phyloP scores from a whole-genome alignment of 306 rosid genomes.

The Dalbergia cultrata region DNA sequence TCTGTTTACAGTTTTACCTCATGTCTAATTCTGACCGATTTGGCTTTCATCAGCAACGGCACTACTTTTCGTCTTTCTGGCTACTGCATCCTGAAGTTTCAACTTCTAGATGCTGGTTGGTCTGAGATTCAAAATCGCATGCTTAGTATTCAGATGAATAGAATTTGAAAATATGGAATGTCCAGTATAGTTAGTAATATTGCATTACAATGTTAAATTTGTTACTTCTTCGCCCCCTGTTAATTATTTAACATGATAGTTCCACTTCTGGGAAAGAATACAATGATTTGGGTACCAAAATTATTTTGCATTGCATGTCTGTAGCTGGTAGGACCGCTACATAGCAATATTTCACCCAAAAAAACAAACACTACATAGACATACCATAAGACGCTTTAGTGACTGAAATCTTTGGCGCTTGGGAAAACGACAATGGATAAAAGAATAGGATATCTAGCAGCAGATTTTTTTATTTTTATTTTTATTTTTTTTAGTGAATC shows the following conservation, averaged over 20 bases:
- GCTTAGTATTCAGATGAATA: background rate
- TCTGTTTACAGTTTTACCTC: background rate
- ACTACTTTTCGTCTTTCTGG: conserved; percentile 9
- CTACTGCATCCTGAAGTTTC: conserved; percentile 1
- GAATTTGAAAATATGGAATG: background rate
- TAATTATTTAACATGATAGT: conserved; percentile 5
- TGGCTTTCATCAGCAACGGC: conserved; percentile 51
- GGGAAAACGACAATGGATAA: background rate
- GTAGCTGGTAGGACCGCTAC: conserved; percentile 28
- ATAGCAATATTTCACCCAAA: background rate
- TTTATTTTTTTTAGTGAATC: too few species aligned
- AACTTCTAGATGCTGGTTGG: background rate
- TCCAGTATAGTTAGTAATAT: conserved; percentile 6
- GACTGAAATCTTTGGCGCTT: conserved; percentile 25
- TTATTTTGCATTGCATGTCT: conserved; percentile 13
- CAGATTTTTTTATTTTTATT: too few species aligned
- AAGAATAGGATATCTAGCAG: background rate
- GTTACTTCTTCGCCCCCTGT: background rate
- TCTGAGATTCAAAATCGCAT: background rate
- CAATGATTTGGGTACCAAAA: conserved; percentile 36
- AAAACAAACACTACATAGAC: background rate
- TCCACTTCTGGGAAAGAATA: conserved; percentile 12
- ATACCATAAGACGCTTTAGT: background rate
- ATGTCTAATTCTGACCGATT: conserved; percentile 51
- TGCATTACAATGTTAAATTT: background rate